phyloP scores from a whole-genome alignment of 768 basidiomycete genomes.

The Boletus vinaceobasis region DNA sequence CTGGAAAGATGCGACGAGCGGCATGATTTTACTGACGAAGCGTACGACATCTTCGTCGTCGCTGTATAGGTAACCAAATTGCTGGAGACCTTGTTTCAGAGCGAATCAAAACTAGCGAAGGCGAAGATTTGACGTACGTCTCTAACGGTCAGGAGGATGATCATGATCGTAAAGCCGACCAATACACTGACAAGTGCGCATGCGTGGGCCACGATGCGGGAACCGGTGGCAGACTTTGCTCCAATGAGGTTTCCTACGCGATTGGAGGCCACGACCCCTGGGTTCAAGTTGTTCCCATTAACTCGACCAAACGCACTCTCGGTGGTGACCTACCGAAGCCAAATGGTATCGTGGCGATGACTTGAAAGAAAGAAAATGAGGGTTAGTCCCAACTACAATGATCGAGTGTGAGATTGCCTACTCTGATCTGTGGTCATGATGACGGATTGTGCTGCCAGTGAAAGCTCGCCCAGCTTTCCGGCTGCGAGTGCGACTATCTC shows the following conservation, averaged over 20 bases:
- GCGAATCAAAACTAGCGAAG: background rate
- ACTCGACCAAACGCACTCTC: background rate
- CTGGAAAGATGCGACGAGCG: conserved; percentile 55
- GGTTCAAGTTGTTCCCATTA: background rate
- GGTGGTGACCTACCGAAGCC: conserved; percentile 49
- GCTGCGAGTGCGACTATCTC: conserved; percentile 80
- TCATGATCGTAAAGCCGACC: conserved; percentile 57
- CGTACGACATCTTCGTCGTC: conserved; percentile 53
- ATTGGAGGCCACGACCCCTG: conserved; percentile 67
- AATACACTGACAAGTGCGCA: conserved; percentile 62
- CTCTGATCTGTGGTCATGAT: conserved; percentile 82
- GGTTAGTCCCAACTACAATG: background rate
- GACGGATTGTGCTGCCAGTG: conserved; percentile 72
- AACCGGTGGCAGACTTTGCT: conserved; percentile 45
- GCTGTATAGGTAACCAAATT: conserved; percentile 67
- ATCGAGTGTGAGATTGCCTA: conserved; percentile 22
- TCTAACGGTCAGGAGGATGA: conserved; percentile 51
- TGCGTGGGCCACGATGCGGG: conserved; percentile 58
- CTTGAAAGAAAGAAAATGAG: conserved; percentile 27
- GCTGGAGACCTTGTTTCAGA: conserved; percentile 25
- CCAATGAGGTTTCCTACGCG: conserved; percentile 75
- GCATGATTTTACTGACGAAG: conserved; percentile 49
- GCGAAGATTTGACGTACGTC: conserved; percentile 40
- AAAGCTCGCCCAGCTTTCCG: conserved; percentile 61
- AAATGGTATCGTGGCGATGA: conserved; percentile 73